Evolutionary conservation across 2,329 filamentous ascomycete genomes (phyloP).

Genomic region (Metarhizium guizhouense): DNA sequence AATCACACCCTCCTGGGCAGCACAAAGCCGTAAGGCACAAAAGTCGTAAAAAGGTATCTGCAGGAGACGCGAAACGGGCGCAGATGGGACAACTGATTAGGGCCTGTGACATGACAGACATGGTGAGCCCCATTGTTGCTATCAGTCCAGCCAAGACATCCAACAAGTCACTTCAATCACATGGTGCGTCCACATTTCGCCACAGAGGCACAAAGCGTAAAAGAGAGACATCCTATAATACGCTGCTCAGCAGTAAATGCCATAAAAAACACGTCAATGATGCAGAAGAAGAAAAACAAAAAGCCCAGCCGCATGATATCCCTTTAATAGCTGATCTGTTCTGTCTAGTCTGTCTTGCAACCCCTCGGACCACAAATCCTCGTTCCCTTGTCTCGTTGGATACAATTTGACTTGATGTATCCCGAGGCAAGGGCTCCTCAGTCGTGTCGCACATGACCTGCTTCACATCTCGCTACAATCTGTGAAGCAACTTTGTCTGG

Average conservation of each 20-base stretch:
- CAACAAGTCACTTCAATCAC: neutral
- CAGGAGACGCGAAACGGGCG: too few relatives aligned
- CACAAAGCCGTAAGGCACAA: too few relatives aligned
- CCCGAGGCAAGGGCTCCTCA: neutral
- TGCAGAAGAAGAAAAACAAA: conserved; percentile 19
- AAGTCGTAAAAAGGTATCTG: too few relatives aligned
- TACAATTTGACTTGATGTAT: conserved; percentile 14
- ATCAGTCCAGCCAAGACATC: too few relatives aligned
- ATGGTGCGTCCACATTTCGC: neutral
- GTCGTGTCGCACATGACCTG: conserved; percentile 1
- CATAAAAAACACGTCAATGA: conserved; percentile 20
- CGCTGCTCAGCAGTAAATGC: conserved; percentile 12
- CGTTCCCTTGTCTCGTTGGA: conserved; percentile 14
- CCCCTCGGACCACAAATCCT: conserved; percentile 17
- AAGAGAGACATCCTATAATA: conserved; percentile 8
- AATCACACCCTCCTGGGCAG: too few relatives aligned
- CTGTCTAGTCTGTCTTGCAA: conserved; percentile 26
- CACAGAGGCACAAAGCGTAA: neutral
- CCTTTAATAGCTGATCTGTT: conserved; percentile 27
- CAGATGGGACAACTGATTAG: neutral
- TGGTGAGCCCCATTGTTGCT: too few relatives aligned
- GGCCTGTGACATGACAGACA: neutral
- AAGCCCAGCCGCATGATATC: conserved; percentile 28
- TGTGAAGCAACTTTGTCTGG: conserved; percentile 1
- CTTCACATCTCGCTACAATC: conserved; percentile 1